A percentile compares a stretch with the other conserved stretches of the same genome.
Conservation (phyloP, 805 yeast species). For the Saccharomycopsis fodiens region DNA sequence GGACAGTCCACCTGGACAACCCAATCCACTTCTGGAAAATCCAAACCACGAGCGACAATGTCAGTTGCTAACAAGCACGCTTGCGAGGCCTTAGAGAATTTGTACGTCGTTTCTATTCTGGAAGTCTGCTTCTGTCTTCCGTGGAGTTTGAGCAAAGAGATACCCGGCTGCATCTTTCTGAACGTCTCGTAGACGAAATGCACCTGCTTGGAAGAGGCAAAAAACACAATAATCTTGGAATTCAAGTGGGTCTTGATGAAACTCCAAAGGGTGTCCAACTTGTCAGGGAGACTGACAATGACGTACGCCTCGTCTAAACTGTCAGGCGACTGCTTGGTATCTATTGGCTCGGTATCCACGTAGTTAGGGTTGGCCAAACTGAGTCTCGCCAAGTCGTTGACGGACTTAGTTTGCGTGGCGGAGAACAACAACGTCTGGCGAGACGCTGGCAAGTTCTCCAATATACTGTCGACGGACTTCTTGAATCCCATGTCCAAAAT, state of each 20-base stretch:
- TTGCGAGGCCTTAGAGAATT: constrained; percentile 69
- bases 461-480: constrained; percentile 71
- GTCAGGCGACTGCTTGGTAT: constrained; percentile 58
- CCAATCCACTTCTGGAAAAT: constrained; percentile 92
- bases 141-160: constrained; percentile 74
- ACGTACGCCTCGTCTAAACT: constrained; percentile 79
- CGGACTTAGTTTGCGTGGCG: constrained; percentile 83
- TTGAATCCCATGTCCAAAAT: constrained; percentile 92
- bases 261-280: constrained; percentile 79
- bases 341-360: constrained; percentile 39
- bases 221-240: constrained; percentile 71
- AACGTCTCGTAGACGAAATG: constrained; percentile 84
- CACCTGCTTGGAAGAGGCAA: constrained; percentile 84
- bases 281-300: constrained; percentile 64
- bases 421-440: constrained; percentile 82
- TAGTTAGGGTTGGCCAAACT: constrained; percentile 60
- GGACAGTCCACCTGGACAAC: constrained; percentile 91
- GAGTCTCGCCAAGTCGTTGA: constrained; percentile 74
- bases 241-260: constrained; percentile 79
- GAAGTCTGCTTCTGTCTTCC: constrained; percentile 91
- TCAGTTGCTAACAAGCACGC: constrained; percentile 86
- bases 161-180: constrained; percentile 85
- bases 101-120: constrained; percentile 71
- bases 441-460: constrained; percentile 67
- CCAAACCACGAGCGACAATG: constrained; percentile 87